A percentile compares a stretch with the other conserved stretches of the same genome.
Conservation (phyloP, 179 eudicot genomes). For the Dionaea muscipula region DNA sequence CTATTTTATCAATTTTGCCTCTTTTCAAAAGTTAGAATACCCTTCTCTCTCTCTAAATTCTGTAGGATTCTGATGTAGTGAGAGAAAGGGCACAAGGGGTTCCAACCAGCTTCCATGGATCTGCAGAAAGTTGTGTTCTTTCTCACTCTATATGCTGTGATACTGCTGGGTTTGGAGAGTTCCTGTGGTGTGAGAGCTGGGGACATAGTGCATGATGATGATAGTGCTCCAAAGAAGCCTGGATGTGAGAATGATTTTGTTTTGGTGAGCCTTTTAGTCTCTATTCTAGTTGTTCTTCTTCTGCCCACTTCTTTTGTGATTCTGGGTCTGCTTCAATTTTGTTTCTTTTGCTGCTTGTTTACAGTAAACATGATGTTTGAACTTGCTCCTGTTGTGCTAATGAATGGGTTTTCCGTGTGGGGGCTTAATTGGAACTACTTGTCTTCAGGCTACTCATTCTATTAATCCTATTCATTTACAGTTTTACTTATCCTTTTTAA, state of each 20-base stretch:
- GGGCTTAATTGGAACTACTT: too few relatives aligned
- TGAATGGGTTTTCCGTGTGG: too few relatives aligned
- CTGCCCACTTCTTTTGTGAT: slow-evolving; percentile 10
- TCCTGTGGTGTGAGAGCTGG: slow-evolving; percentile 41
- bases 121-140: slow-evolving; percentile 20
- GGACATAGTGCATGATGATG: slow-evolving; percentile 70
- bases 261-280: slow-evolving; percentile 25
- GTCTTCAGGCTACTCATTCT: too few relatives aligned
- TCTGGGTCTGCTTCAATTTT: slow-evolving; percentile 12
- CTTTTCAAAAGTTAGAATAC: too few relatives aligned
- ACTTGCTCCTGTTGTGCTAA: too few relatives aligned
- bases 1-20: too few relatives aligned
- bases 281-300: slow-evolving; percentile 16
- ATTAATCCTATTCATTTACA: too few relatives aligned
- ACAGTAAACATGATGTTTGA: too few relatives aligned
- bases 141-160: slow-evolving; percentile 18
- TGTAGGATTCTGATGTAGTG: slow-evolving; percentile 11
- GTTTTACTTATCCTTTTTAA: too few relatives aligned
- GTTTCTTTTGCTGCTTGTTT: too few relatives aligned
- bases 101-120: slow-evolving; percentile 28
- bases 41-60: not conserved
- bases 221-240: slow-evolving; percentile 63
- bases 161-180: slow-evolving; percentile 18
- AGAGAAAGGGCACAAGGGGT: not conserved
- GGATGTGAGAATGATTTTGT: slow-evolving; percentile 81